These are phyloP conservation scores for Trichoderma asperelloides DNA, from an alignment of 495 filamentous ascomycete genomes.

Conservation along the genomic window DNA sequence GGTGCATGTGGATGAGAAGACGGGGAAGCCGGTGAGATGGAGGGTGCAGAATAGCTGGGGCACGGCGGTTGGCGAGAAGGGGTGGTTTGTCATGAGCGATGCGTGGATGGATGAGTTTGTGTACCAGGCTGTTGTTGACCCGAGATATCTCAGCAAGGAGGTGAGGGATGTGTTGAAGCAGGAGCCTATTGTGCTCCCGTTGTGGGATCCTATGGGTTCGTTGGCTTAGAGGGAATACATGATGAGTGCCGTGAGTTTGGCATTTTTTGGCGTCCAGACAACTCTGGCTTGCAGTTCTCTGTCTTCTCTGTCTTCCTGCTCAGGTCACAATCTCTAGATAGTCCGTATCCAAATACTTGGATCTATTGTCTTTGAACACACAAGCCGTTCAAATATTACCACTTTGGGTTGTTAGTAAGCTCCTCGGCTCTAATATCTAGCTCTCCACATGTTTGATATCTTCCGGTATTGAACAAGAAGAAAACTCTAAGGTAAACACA, in stretches of 20 bases:
- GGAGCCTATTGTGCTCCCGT: constrained; percentile 58
- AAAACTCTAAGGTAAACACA: too few relatives aligned
- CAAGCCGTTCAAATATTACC: too few relatives aligned
- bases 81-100: constrained; percentile 84
- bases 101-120: constrained; percentile 78
- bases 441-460: too few relatives aligned
- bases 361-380: too few relatives aligned
- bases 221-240: constrained; percentile 45
- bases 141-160: constrained; percentile 53
- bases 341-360: too few relatives aligned
- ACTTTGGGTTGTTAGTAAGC: too few relatives aligned
- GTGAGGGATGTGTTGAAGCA: constrained; percentile 59
- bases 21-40: constrained; percentile 61
- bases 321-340: too few relatives aligned
- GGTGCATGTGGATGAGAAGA: constrained; percentile 59
- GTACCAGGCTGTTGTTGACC: constrained; percentile 82
- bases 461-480: too few relatives aligned
- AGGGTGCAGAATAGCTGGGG: constrained; percentile 84
- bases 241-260: not conserved
- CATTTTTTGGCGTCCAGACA: not conserved
- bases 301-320: too few relatives aligned
- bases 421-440: too few relatives aligned
- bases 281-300: too few relatives aligned
- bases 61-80: constrained; percentile 52
- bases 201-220: constrained; percentile 87